Conservation (phyloP, 306 rosid species). For the Abrus pulchellus region DNA sequence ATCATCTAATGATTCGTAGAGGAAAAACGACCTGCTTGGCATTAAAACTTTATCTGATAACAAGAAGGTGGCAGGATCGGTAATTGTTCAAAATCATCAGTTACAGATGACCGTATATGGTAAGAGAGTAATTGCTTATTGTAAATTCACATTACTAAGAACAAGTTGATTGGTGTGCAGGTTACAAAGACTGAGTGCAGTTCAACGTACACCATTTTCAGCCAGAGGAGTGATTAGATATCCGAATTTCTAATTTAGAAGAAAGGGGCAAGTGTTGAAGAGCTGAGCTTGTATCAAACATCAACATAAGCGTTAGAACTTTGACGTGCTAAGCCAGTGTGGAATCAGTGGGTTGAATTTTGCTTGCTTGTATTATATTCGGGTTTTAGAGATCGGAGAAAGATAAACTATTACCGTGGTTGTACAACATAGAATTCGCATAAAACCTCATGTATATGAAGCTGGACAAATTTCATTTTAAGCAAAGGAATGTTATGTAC, state of each 20-base stretch:
- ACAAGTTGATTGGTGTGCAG: constrained; percentile 54
- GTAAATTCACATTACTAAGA: constrained; percentile 5
- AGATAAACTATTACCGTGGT: constrained; percentile 25
- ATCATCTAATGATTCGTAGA: not conserved
- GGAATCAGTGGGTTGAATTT: not conserved
- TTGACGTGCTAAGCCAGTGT: constrained; percentile 7
- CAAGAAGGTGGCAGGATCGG: constrained; percentile 31
- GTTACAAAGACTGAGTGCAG: constrained; percentile 71
- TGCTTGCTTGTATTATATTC: not conserved
- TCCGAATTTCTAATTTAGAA: constrained; percentile 22
- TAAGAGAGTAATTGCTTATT: not conserved
- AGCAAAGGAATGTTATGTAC: too few species aligned
- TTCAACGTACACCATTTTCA: constrained; percentile 62
- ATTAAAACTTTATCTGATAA: constrained; percentile 34
- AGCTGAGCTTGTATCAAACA: constrained; percentile 15
- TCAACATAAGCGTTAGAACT: not conserved
- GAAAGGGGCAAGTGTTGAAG: constrained; percentile 19
- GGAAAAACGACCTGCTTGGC: not conserved
- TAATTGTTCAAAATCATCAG: constrained; percentile 27
- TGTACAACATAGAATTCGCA: not conserved
- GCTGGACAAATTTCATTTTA: too few species aligned
- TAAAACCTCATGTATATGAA: too few species aligned
- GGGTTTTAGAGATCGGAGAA: constrained; percentile 33
- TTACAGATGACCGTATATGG: constrained; percentile 26
- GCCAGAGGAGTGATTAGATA: constrained; percentile 55